Conservation (phyloP, 2,329 filamentous ascomycete species). For the Macrophomina phaseolina region DNA sequence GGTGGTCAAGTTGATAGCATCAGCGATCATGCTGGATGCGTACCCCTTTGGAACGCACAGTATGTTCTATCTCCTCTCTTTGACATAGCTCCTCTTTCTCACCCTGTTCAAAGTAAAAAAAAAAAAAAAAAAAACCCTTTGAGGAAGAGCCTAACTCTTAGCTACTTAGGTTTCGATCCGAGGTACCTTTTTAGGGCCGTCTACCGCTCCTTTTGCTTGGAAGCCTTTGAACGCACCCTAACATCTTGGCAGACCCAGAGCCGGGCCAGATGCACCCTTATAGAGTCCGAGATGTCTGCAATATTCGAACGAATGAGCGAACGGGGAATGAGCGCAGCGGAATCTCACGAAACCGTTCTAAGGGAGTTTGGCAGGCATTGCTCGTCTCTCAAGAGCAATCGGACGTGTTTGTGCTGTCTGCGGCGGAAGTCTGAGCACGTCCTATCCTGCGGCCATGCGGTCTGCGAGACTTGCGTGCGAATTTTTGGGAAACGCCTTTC, state of each 20-base stretch:
- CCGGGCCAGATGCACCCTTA: slow-evolving; percentile 10
- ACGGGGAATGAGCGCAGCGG: slow-evolving; percentile 25
- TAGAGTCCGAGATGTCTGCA: slow-evolving; percentile 17
- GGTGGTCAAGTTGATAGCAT: slow-evolving; percentile 26
- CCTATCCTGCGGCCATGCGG: slow-evolving; percentile 28
- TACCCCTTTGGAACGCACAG: slow-evolving; percentile 13
- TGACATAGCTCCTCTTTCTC: background rate
- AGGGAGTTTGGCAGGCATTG: slow-evolving; percentile 27
- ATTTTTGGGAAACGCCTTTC: slow-evolving; percentile 25
- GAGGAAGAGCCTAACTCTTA: background rate
- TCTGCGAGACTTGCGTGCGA: slow-evolving; percentile 29
- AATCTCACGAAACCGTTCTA: slow-evolving; percentile 24
- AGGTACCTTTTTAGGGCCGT: slow-evolving; percentile 1
- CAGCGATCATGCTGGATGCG: slow-evolving; percentile 18
- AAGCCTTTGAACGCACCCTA: slow-evolving; percentile 5
- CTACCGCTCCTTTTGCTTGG: background rate
- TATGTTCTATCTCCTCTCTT: slow-evolving; percentile 13
- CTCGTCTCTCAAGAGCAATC: slow-evolving; percentile 26
- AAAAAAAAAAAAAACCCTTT: background rate
- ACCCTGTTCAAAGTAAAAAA: background rate
- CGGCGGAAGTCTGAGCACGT: slow-evolving; percentile 28
- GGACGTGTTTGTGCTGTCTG: slow-evolving; percentile 29
- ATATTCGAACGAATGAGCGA: slow-evolving; percentile 21
- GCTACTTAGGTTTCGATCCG: slow-evolving; percentile 9
- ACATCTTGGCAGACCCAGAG: background rate